These are phyloP conservation scores for Pholiota adiposa DNA, from an alignment of 1,284 basidiomycete genomes.

Conservation along the genomic window DNA sequence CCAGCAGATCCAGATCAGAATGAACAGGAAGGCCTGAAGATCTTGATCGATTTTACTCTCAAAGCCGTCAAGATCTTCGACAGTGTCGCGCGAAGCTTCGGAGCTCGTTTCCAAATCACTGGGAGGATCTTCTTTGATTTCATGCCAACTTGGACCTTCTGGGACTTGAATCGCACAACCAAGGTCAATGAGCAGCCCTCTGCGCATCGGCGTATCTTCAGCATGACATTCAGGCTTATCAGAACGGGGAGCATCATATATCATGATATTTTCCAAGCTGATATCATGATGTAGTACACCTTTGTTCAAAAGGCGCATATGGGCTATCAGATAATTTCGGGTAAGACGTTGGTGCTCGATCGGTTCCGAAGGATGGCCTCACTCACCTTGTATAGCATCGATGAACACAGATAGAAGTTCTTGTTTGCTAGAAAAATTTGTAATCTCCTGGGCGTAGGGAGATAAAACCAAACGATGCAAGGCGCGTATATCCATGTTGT, in stretches of 20 bases:
- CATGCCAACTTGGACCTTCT: background rate
- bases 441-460: background rate
- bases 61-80: background rate
- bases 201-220: background rate
- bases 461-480: conserved; percentile 1
- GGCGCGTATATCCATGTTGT: conserved; percentile 1
- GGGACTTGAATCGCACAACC: background rate
- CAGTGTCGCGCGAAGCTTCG: background rate
- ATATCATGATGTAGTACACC: conserved; percentile 8
- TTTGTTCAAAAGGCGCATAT: background rate
- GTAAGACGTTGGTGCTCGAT: background rate
- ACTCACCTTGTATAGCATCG: conserved; percentile 8
- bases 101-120: background rate
- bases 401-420: conserved; percentile 7
- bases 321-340: background rate
- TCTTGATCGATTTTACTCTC: conserved; percentile 1
- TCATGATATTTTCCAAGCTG: conserved; percentile 9
- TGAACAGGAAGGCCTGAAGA: conserved; percentile 18
- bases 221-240: background rate
- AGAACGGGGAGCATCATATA: background rate
- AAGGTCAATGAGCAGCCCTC: conserved; percentile 8
- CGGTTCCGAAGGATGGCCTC: background rate
- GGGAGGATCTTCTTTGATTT: background rate
- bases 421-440: background rate
- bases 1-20: conserved; percentile 17